Evolutionary conservation across 805 yeast genomes (phyloP), one percentile per base, ranked within the genome.

Genomic region (Candida golubevii): DNA sequence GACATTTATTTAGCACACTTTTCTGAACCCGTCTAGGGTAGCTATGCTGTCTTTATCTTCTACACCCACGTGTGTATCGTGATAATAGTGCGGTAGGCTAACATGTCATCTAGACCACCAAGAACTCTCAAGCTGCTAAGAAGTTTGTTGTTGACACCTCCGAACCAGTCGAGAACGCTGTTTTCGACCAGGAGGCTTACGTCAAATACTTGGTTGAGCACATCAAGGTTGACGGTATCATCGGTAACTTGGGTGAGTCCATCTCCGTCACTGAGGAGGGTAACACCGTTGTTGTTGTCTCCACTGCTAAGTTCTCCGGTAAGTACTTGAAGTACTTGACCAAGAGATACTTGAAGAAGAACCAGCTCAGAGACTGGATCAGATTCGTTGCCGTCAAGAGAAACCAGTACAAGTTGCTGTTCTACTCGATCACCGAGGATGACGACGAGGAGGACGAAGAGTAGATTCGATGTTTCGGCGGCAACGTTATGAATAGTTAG

Each of bases 301-400:
- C 97, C 60, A 82, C 85, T 76, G 76, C 95, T 76, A 85, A 88
- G 79, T 91, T 93, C 93, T 90, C 97, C 62, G 99, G 99, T 79
- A 91, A 95, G 81, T 93, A 93, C 95, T 85, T 91, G 75, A 93
- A 95, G 83, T 93, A 93, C 95, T 81, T 93, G 73, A 88, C 98
- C 69, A 95, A 93, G 89, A 91, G 95, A 83, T 93, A 88, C 93
- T 88, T 93, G 78, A 95, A 91, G 96, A 93, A 93, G 88, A 88
- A 90, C 91, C 95, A 88, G 79, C 87, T 91, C 81, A 89, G 97
- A 83, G 98, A 93, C 82, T 91, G 98, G 98, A 90, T 91, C 78
- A 93, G 98, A 83, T 90, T 91, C 69, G 96, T 91, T 61, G 87
- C 98, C 59, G 83, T 85, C 69, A 85, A 89, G 80, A 86, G 87